Base-by-base conservation (phyloP, 768 basidiomycete genomes). In the Macrolepiota dolichaula region DNA sequence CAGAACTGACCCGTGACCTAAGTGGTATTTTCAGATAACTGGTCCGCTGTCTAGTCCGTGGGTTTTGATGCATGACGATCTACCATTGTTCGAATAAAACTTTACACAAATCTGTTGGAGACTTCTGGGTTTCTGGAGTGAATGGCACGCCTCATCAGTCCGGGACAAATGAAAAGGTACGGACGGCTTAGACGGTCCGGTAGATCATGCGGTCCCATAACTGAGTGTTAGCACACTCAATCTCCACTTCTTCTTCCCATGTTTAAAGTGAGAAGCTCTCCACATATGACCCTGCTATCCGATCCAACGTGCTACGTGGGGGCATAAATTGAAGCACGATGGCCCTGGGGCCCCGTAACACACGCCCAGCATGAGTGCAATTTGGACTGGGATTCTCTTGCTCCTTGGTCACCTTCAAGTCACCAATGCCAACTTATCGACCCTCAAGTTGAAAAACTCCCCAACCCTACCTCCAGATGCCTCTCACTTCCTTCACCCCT, bases 381-480 rank as follows among this genome's bases (percentile, higher is more conserved):
- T 50, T 46, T 9, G 2, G 24, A 25, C 37, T 32, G 52, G 40
- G 2, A 10, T 54, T 54, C 42, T 61, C 15, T 25, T 61, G 7
- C 44, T 61, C 53, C 55, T 42, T 19, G 9, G 12, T 10, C 36
- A 38, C 22, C 15, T 55, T 29, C 52, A 25, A 6, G 36, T 38
- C 4, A 36, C 19, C 44, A 38, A 47, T 27, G 59, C 59, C 32
- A 55, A 55, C 25, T 46, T 61, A 25, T n/a, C 59, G 32, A 22
- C 37, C 4, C 59, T 61, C 36, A 61, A 61, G 40, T 47, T 61
- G 35, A 54, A 42, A 42, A 55, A 49, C n/a, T 74, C 78, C 15
- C 65, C 79, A 2, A 70, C 72, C 2, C 74, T 82, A 24, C 81
- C 81, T 5, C 55, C 55, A 4, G 75, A 76, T 59, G 81, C 81